A percentile compares a stretch with the other conserved stretches of the same genome.
These are phyloP conservation scores for Fraxinus anomala DNA, from an alignment of 257 asterid genomes.

Conservation along the genomic window DNA sequence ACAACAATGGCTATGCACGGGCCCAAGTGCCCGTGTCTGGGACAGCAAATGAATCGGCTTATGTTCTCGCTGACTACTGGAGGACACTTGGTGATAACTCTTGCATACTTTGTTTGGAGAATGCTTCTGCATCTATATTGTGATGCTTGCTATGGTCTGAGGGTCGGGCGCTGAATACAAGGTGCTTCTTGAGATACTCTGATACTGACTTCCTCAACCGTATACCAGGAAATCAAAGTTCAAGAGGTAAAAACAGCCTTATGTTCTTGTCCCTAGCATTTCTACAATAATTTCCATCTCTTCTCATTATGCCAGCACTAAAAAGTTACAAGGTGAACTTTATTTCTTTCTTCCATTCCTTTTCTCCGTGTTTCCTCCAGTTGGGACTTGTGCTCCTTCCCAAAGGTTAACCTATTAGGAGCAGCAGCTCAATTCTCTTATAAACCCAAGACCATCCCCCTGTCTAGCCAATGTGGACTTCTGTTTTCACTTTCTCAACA, in stretches of 20 bases:
- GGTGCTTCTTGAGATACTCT: constrained; percentile 55
- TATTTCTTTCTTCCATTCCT: neutral
- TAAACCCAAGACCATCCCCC: no score
- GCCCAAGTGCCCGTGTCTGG: constrained; percentile 33
- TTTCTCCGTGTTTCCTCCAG: neutral
- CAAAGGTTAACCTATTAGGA: no score
- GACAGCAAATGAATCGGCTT: constrained; percentile 34
- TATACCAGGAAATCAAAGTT: constrained; percentile 6
- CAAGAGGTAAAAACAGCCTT: constrained; percentile 6
- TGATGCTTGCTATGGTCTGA: constrained; percentile 52
- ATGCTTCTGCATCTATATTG: constrained; percentile 41
- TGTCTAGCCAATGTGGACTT: no score
- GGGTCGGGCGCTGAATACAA: constrained; percentile 46
- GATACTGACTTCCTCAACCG: constrained; percentile 46
- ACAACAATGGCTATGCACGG: constrained; percentile 33
- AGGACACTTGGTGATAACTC: constrained; percentile 34
- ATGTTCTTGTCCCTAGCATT: neutral
- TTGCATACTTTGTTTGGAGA: constrained; percentile 43
- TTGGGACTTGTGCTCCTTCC: no score
- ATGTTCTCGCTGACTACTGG: constrained; percentile 51
- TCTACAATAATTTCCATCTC: neutral
- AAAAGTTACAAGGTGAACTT: neutral
- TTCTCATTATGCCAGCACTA: no score
- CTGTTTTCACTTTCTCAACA: no score
- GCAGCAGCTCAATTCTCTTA: no score